A percentile compares a stretch with the other conserved stretches of the same genome.
phyloP scores from a whole-genome alignment of 2,329 filamentous ascomycete genomes.

The Anthostomella pinea region DNA sequence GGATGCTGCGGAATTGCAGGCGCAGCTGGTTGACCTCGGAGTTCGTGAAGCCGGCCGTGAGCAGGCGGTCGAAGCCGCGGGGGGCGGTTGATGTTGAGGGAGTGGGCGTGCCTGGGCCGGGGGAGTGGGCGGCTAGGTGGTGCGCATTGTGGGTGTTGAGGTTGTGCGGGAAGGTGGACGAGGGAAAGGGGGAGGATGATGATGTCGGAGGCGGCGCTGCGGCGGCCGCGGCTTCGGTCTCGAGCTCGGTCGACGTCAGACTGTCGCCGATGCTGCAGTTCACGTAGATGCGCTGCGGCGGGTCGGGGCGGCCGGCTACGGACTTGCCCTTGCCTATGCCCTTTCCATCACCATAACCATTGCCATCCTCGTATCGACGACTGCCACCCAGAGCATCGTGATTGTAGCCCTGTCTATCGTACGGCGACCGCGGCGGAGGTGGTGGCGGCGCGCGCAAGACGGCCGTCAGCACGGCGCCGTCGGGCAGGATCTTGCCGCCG shows the following conservation, averaged over 20 bases:
- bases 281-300: conserved; percentile 68
- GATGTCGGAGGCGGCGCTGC: conserved; percentile 13
- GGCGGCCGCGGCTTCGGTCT: conserved; percentile 57
- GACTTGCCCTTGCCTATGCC: conserved; percentile 67
- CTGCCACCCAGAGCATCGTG: too few species aligned
- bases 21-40: conserved; percentile 82
- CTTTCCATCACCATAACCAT: conserved; percentile 31
- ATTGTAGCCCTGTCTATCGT: conserved; percentile 17
- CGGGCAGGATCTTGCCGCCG: conserved; percentile 79
- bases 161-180: conserved; percentile 1
- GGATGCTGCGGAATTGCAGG: conserved; percentile 84
- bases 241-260: conserved; percentile 67
- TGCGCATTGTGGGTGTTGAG: conserved; percentile 3
- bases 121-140: conserved; percentile 3
- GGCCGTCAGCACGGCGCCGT: conserved; percentile 63
- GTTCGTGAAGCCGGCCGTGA: conserved; percentile 75
- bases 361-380: too few species aligned
- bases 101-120: conserved; percentile 8
- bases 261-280: conserved; percentile 87
- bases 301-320: conserved; percentile 45
- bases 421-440: conserved; percentile 40
- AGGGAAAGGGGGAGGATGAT: conserved; percentile 4
- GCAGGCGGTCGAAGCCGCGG: conserved; percentile 83
- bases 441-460: conserved; percentile 64
- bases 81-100: conserved; percentile 51